Evolutionary conservation across 2,329 filamentous ascomycete species (phyloP), one percentile per base, ranked within the genome.

Genomic region (Mycosphaerella arachidis): DNA sequence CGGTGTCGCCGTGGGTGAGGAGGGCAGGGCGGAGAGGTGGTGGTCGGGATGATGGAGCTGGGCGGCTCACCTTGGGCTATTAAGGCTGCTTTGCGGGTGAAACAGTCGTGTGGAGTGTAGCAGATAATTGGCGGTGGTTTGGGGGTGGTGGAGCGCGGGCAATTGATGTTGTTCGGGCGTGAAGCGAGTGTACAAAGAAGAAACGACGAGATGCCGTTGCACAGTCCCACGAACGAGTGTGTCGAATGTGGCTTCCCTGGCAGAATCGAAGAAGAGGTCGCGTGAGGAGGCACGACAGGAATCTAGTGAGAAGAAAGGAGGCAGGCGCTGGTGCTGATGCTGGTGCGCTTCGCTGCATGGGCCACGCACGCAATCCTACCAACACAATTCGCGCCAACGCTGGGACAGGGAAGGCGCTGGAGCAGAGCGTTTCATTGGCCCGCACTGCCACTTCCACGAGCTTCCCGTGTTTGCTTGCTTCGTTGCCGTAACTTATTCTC

Each of bases 111-210:
- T 20, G 55, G 48, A 31, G 46, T 53, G 56, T 35, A 53, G 57
- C 40, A 33, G 52, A 55, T 55, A 55, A 48, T 30, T 54, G 7
- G 43, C 6, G 9, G 33, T 20, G 53, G 24, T 24, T 30, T 29
- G 48, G 45, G 46, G 55, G 33, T 43, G 43, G 30, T 43, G 27
- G 54, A 20, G 29, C 33, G 54, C 58, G 48, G 40, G 18, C 48
- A 40, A 40, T 48, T 60, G 54, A 37, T 48, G 40, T 48, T 46
- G 57, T 35, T 48, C 48, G 24, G 16, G 4, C 31, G 20, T 40
- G 53, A 45, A 60, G 55, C 58, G 58, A 60, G 58, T 53, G 58
- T 60, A 45, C 45, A 54, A 60, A 60, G 58, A 53, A 43, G 53
- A 58, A 53, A 52, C 31, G 16, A 45, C 45, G 16, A 51, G 43